Evolutionary conservation across 805 yeast genomes (phyloP).

Genomic region (Cyberlindnera samutprakarnensis): DNA sequence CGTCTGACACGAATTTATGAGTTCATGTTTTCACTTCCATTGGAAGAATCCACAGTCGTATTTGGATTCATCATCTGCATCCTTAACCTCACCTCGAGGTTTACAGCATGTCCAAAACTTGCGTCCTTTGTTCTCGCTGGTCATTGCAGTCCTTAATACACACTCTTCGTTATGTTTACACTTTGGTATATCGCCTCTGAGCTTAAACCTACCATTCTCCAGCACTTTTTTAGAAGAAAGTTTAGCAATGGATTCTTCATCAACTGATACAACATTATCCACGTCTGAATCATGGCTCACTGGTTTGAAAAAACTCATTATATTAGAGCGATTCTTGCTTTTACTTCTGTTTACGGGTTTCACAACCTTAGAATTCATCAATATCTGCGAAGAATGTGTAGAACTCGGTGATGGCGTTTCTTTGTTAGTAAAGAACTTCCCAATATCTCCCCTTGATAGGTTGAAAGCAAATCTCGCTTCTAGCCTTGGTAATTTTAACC

Average conservation of each 20-base stretch:
- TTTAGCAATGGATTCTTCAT: neutral
- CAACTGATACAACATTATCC: neutral
- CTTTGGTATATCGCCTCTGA: slow-evolving; percentile 28
- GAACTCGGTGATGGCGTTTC: no score
- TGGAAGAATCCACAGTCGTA: slow-evolving; percentile 46
- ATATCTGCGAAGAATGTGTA: no score
- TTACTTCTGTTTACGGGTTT: slow-evolving; percentile 2
- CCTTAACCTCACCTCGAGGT: slow-evolving; percentile 23
- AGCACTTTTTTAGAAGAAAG: neutral
- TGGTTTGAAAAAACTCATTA: slow-evolving; percentile 11
- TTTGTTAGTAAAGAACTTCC: slow-evolving; percentile 27
- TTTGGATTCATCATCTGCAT: slow-evolving; percentile 17
- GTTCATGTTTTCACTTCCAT: slow-evolving; percentile 30
- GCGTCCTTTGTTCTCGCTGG: slow-evolving; percentile 36
- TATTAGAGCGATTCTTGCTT: slow-evolving; percentile 5
- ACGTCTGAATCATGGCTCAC: neutral
- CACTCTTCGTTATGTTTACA: slow-evolving; percentile 45
- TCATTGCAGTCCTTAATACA: slow-evolving; percentile 37
- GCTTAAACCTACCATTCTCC: slow-evolving; percentile 12
- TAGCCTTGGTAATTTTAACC: slow-evolving; percentile 29
- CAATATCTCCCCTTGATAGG: slow-evolving; percentile 26
- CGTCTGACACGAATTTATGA: neutral
- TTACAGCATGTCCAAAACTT: slow-evolving; percentile 49
- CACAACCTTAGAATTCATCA: slow-evolving; percentile 7
- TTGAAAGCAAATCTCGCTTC: slow-evolving; percentile 49